Evolutionary conservation across 1,139 yeast species (phyloP).

Genomic region (Sugiyamaella grinbergsii): DNA sequence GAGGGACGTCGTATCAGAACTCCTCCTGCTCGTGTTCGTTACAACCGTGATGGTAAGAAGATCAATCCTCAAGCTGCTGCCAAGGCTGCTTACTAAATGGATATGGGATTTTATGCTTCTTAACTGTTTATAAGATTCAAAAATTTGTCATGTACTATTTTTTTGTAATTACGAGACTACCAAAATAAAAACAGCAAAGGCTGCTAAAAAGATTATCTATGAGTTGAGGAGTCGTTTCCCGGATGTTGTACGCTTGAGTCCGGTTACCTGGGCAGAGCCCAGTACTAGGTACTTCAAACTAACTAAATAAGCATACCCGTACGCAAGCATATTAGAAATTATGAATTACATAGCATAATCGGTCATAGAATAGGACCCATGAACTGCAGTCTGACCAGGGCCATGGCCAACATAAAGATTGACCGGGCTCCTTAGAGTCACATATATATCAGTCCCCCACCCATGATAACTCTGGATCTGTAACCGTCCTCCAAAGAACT

Average conservation of each 20-base stretch:
- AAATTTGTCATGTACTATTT: slow-evolving; percentile 19
- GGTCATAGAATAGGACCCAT: slow-evolving; percentile 22
- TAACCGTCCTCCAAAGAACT: slow-evolving; percentile 72
- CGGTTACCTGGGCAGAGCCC: background rate
- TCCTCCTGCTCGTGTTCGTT: slow-evolving; percentile 99
- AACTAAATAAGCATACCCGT: background rate
- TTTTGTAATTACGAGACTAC: slow-evolving; percentile 15
- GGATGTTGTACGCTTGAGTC: no score
- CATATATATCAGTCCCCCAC: slow-evolving; percentile 79
- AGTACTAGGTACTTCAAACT: no score
- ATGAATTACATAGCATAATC: slow-evolving; percentile 21
- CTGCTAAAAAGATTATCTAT: no score
- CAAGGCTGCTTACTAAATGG: slow-evolving; percentile 65
- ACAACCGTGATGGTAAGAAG: slow-evolving; percentile 89
- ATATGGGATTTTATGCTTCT: slow-evolving; percentile 1
- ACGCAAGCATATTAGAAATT: background rate
- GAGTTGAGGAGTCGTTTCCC: no score
- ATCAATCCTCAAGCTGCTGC: slow-evolving; percentile 98
- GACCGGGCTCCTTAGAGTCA: slow-evolving; percentile 51
- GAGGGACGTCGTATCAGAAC: slow-evolving; percentile 98
- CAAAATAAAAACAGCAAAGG: slow-evolving; percentile 17
- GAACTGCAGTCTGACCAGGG: slow-evolving; percentile 18
- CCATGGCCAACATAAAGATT: slow-evolving; percentile 21
- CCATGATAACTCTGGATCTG: slow-evolving; percentile 80
- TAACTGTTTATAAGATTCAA: slow-evolving; percentile 14